A percentile compares a stretch with the other conserved stretches of the same genome.
phyloP scores from a whole-genome alignment of 2,329 filamentous ascomycete genomes.

The Xylariaceae sp. region DNA sequence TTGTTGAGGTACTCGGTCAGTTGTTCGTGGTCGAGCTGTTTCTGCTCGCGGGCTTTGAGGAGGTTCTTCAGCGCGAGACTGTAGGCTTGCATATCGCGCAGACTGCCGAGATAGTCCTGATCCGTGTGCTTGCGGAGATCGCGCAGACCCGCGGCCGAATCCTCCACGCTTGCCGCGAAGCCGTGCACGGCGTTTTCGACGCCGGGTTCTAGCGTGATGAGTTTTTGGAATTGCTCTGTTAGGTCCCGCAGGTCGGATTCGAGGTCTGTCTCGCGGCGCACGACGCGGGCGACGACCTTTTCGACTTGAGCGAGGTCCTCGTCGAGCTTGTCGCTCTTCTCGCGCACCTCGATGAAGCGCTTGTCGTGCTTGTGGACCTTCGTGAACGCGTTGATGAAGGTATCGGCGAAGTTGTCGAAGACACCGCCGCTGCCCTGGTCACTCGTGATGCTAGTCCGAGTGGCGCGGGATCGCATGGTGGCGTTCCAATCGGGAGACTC shows the following conservation, averaged over 20 bases:
- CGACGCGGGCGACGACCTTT: constrained; percentile 89
- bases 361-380: constrained; percentile 95
- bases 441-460: constrained; percentile 53
- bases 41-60: constrained; percentile 90
- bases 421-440: constrained; percentile 59
- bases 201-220: constrained; percentile 82
- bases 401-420: constrained; percentile 93
- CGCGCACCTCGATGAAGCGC: constrained; percentile 88
- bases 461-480: constrained; percentile 76
- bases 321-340: constrained; percentile 88
- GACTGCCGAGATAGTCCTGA: constrained; percentile 86
- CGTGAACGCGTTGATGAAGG: constrained; percentile 93
- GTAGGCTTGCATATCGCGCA: constrained; percentile 95
- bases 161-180: constrained; percentile 81
- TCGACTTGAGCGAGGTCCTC: constrained; percentile 90
- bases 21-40: constrained; percentile 95
- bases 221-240: constrained; percentile 89
- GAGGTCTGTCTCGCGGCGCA: constrained; percentile 79
- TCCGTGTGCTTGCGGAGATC: constrained; percentile 86
- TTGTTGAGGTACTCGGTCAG: constrained; percentile 94
- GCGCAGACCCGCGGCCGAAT: constrained; percentile 72
- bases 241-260: constrained; percentile 86
- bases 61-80: constrained; percentile 80
- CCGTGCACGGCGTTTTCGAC: constrained; percentile 76
- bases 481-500: constrained; percentile 96